Evolutionary conservation across 1,284 basidiomycete species (phyloP).

Genomic region (Fomitopsis betulina): DNA sequence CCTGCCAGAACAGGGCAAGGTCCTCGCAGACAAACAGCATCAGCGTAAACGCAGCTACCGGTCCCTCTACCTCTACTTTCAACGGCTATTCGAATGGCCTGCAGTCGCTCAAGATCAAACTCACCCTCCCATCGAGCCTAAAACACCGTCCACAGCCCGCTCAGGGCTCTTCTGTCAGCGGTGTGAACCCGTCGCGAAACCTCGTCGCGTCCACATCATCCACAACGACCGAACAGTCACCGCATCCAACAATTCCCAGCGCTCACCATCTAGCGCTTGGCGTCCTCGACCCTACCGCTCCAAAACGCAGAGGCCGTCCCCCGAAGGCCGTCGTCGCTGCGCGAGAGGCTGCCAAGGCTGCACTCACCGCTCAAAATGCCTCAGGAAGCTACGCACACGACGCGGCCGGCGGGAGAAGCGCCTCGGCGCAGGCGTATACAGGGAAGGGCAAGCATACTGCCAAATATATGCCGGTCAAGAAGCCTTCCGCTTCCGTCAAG

Average conservation of each 20-base stretch:
- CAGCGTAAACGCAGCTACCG: slow-evolving; percentile 21
- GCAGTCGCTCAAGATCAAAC: slow-evolving; percentile 63
- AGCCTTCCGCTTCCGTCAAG: slow-evolving; percentile 12
- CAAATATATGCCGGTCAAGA: slow-evolving; percentile 13
- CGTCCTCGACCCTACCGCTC: slow-evolving; percentile 22
- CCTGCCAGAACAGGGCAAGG: slow-evolving; percentile 46
- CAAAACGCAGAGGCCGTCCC: slow-evolving; percentile 53
- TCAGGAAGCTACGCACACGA: neutral
- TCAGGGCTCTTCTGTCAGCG: slow-evolving; percentile 6
- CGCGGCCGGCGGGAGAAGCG: neutral
- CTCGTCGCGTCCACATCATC: slow-evolving; percentile 5
- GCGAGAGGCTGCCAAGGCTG: slow-evolving; percentile 22
- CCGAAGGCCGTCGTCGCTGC: slow-evolving; percentile 37
- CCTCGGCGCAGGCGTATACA: neutral
- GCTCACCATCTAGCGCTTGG: slow-evolving; percentile 13
- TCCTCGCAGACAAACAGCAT: slow-evolving; percentile 23
- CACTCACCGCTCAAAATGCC: slow-evolving; percentile 4
- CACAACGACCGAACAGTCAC: slow-evolving; percentile 3
- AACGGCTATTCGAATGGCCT: slow-evolving; percentile 17
- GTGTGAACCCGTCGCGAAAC: neutral
- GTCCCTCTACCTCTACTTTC: slow-evolving; percentile 21
- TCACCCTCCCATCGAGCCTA: slow-evolving; percentile 53
- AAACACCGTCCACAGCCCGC: slow-evolving; percentile 22
- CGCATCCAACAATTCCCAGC: slow-evolving; percentile 7
- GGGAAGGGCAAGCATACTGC: slow-evolving; percentile 7